Base-by-base conservation (phyloP, 1,284 basidiomycete genomes). In the Cutaneotrichosporon cyanovorans region DNA sequence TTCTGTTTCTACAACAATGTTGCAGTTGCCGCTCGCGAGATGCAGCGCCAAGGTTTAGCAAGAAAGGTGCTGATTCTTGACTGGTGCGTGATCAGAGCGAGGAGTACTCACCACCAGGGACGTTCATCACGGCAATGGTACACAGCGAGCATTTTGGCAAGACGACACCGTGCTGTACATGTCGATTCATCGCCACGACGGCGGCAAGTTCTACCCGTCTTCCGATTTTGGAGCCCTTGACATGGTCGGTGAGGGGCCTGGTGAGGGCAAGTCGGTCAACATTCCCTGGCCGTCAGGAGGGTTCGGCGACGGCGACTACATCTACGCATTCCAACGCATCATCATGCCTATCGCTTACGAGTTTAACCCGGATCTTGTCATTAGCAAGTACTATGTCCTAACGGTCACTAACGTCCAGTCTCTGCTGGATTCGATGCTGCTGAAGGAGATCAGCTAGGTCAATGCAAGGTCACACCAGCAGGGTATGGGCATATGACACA, bases 1-100 rank as follows among this genome's bases (percentile, higher is more conserved):
- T 99, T 99, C 71, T 98, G 95, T 72, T 92, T 99, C 74, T 96
- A 90, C 75, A 99, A 99, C 72, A 99, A 99, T 61, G 92, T 95
- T 18, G 86, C 93, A 2, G 85, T 99, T 6, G 92, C 92, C 1
- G 80, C 87, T 37, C 81, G 78, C 67, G 91, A 85, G 30, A 79
- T 83, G 23, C 87, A 84, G 61, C 75, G 83, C 50, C 63, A 77
- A 36, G 85, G 84, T 0, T 65, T 78, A 2, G 73, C 85, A 44
- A 85, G 82, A 65, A 87, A 80, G 61, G 82, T 98, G 14, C 66
- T 98, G 58, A 96, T 98, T 61, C 73, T 98, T 14, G 93, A 98
- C 65, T 99, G 95, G 93, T 92, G 64, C 62, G 32, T 31, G 14
- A 14, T 7, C 12, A n/a, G 10, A 21, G 19, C 7, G 11, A 3